These are phyloP conservation scores for Bipolaris gigantea DNA, from an alignment of 2,329 filamentous ascomycete species.

Conservation along the genomic window DNA sequence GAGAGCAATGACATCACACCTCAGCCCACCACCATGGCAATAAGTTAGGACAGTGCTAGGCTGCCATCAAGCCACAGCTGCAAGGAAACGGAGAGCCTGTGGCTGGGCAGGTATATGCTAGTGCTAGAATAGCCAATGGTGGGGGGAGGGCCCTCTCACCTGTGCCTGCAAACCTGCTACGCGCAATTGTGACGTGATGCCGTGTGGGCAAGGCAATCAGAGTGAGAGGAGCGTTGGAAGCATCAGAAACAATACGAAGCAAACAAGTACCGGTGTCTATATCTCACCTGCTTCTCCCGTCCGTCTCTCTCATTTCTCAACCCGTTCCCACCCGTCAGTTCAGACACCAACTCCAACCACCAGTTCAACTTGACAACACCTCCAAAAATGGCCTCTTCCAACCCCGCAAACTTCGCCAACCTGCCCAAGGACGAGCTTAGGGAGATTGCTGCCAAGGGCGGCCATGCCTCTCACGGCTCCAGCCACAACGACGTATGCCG, in stretches of 20 bases:
- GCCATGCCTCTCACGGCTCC: conserved; percentile 45
- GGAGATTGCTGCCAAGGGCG: conserved; percentile 55
- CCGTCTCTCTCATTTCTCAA: not conserved
- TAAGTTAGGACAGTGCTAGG: conserved; percentile 3
- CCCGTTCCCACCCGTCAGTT: not conserved
- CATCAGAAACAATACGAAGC: conserved; percentile 15
- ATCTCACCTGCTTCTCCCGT: not conserved
- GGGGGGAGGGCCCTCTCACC: not conserved
- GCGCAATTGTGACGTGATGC: conserved; percentile 23
- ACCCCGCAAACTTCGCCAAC: conserved; percentile 58
- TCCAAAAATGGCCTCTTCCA: conserved; percentile 45
- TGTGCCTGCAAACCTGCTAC: not conserved
- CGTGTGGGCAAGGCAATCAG: conserved; percentile 15
- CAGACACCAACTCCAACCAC: conserved; percentile 4
- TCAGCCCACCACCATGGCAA: not conserved
- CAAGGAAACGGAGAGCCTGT: not conserved
- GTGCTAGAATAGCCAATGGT: conserved; percentile 5
- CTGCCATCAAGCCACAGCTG: conserved; percentile 23
- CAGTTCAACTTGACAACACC: conserved; percentile 8
- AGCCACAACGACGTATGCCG: conserved; percentile 1
- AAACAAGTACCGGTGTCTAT: not conserved
- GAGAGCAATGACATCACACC: conserved; percentile 24
- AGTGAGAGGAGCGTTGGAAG: conserved; percentile 12
- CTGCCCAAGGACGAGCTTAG: conserved; percentile 54
- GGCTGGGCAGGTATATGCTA: not conserved